Percentiles rank a stretch among this genome's conserved stretches.
phyloP scores from a whole-genome alignment of 2,329 filamentous ascomycete species.

The Eutypella sp. region DNA sequence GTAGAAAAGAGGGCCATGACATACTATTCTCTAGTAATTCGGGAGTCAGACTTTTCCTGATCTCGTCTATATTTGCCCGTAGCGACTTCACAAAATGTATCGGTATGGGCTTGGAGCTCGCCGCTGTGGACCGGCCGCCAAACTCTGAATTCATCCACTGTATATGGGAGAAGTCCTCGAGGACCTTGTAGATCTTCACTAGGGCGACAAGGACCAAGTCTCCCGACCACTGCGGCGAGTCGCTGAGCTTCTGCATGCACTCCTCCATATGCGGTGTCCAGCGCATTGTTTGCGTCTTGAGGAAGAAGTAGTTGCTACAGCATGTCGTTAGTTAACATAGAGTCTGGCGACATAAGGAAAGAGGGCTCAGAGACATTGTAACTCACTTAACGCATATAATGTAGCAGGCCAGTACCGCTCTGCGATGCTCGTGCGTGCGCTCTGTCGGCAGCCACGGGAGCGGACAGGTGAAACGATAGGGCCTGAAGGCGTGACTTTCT shows the following conservation, averaged over 20 bases:
- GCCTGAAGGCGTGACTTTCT: slow-evolving; percentile 18
- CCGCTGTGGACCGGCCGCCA: slow-evolving; percentile 1
- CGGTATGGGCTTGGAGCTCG: slow-evolving; percentile 14
- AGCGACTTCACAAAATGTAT: slow-evolving; percentile 26
- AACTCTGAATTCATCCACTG: slow-evolving; percentile 14
- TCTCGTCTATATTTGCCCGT: slow-evolving; percentile 18
- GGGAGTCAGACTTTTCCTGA: slow-evolving; percentile 18
- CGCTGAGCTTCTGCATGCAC: slow-evolving; percentile 41
- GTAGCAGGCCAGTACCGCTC: slow-evolving; percentile 24
- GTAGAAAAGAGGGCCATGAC: slow-evolving; percentile 4
- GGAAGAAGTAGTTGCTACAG: slow-evolving; percentile 18
- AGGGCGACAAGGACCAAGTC: slow-evolving; percentile 43
- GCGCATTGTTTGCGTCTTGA: slow-evolving; percentile 30
- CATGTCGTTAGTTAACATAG: too few species aligned
- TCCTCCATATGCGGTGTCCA: slow-evolving; percentile 59
- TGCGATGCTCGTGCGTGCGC: slow-evolving; percentile 28
- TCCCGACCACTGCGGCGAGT: slow-evolving; percentile 39
- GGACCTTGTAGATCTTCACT: slow-evolving; percentile 16
- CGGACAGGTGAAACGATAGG: slow-evolving; percentile 10
- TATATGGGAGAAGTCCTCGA: slow-evolving; percentile 19
- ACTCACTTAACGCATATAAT: slow-evolving; percentile 23
- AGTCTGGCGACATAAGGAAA: background rate
- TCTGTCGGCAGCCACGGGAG: slow-evolving; percentile 5
- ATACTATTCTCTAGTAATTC: slow-evolving; percentile 25
- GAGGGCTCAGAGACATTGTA: background rate